Evolutionary conservation across 257 asterid genomes (phyloP).

Genomic region (Petrea volubilis): DNA sequence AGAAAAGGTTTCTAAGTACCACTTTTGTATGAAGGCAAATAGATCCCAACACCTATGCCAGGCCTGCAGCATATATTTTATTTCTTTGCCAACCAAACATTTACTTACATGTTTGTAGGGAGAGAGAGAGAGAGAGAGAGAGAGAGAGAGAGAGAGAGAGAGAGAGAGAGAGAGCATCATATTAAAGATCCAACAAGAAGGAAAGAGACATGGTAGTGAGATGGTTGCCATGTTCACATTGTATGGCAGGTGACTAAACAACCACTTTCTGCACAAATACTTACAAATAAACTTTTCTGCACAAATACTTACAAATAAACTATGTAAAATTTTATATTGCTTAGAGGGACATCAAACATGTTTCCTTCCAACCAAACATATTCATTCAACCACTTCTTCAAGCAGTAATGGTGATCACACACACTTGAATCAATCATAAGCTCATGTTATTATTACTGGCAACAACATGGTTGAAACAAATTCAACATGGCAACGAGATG

Average conservation of each 20-base stretch:
- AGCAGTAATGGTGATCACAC: not conserved
- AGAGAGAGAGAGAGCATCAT: not conserved
- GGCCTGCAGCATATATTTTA: not conserved
- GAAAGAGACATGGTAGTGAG: conserved; percentile 28
- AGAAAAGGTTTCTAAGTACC: not conserved
- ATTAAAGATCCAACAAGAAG: conserved; percentile 31
- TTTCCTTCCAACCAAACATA: conserved; percentile 27
- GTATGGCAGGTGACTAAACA: conserved; percentile 38
- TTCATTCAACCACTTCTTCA: conserved; percentile 14
- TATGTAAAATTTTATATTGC: conserved; percentile 12
- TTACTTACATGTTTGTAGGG: not conserved
- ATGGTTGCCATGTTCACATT: conserved; percentile 28
- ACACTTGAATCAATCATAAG: not conserved
- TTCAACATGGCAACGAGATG: not conserved
- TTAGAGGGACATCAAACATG: conserved; percentile 23
- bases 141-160: not conserved
- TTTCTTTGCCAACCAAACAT: conserved; percentile 21
- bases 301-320: not conserved
- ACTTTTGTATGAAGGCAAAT: conserved; percentile 10
- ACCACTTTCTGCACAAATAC: conserved; percentile 27
- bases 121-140: not conserved
- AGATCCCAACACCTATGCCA: conserved; percentile 23
- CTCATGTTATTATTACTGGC: not conserved
- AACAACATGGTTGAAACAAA: not conserved
- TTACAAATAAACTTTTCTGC: no score